Conservation (phyloP, 805 yeast species). For the Naumovozyma baii region DNA sequence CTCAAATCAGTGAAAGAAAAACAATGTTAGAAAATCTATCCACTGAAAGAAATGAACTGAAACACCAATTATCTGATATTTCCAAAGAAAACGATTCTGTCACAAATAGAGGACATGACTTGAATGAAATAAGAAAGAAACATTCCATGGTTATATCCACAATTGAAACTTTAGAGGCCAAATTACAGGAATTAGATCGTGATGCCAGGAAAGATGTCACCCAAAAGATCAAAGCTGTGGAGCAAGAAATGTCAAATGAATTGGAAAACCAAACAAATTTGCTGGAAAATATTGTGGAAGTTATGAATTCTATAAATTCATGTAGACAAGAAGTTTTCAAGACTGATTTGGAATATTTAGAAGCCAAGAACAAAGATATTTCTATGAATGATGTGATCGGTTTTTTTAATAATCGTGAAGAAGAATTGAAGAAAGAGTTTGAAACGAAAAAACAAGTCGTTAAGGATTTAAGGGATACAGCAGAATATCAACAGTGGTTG, state of each 20-base stretch:
- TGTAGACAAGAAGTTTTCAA: conserved; percentile 20
- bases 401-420: conserved; percentile 25
- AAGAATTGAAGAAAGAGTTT: conserved; percentile 18
- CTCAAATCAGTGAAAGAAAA: conserved; percentile 7
- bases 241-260: conserved; percentile 19
- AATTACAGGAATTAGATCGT: conserved; percentile 27
- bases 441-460: conserved; percentile 24
- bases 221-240: conserved; percentile 30
- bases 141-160: conserved; percentile 19
- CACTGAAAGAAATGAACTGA: conserved; percentile 7
- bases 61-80: conserved; percentile 5
- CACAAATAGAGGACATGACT: conserved; percentile 5
- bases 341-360: conserved; percentile 28
- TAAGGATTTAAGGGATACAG: conserved; percentile 20
- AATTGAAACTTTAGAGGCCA: conserved; percentile 24
- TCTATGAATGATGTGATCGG: conserved; percentile 26
- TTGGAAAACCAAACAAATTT: conserved; percentile 17
- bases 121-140: conserved; percentile 16
- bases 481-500: conserved; percentile 21
- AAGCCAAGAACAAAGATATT: conserved; percentile 32
- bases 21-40: conserved; percentile 8
- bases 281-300: conserved; percentile 15
- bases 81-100: conserved; percentile 12
- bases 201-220: conserved; percentile 37
- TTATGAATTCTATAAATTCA: conserved; percentile 20